These are phyloP conservation scores for Aspergillus sclerotioniger DNA, from an alignment of 495 filamentous ascomycete genomes.

Conservation along the genomic window DNA sequence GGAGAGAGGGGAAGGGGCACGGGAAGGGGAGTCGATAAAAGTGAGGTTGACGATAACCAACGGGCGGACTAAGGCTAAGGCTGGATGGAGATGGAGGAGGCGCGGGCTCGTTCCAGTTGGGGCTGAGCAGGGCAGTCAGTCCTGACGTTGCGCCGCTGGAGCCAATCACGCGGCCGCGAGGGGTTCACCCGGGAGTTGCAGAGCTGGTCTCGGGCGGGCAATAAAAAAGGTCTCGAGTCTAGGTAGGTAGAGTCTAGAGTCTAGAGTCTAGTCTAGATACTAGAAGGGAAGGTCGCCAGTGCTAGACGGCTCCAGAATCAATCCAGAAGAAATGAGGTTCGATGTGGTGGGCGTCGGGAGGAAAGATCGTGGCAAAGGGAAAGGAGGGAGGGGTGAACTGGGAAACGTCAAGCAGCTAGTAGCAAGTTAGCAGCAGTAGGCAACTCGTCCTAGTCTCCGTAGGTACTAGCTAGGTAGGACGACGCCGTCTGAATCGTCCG, in stretches of 20 bases:
- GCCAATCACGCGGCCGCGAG: slow-evolving; percentile 25
- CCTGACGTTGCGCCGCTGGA: slow-evolving; percentile 28
- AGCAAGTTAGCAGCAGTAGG: neutral
- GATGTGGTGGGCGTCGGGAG: neutral
- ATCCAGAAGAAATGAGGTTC: neutral
- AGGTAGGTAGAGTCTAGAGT: no score
- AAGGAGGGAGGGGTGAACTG: slow-evolving; percentile 10
- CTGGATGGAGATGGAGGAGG: slow-evolving; percentile 18
- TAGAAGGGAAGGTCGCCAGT: no score
- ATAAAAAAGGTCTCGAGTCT: no score
- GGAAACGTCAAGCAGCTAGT: neutral
- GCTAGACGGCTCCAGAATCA: neutral
- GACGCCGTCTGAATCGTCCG: no score
- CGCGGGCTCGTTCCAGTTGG: slow-evolving; percentile 14
- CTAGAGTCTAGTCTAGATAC: neutral
- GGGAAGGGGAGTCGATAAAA: slow-evolving; percentile 15
- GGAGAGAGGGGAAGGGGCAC: slow-evolving; percentile 18
- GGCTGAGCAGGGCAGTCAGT: slow-evolving; percentile 29
- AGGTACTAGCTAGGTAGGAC: neutral
- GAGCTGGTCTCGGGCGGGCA: no score
- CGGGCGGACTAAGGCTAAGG: slow-evolving; percentile 20
- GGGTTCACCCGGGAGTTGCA: slow-evolving; percentile 15
- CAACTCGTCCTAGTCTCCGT: neutral
- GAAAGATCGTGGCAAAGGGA: slow-evolving; percentile 16
- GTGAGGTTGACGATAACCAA: slow-evolving; percentile 22